These are phyloP conservation scores for Hypoxylon sp. DNA, from an alignment of 2,329 filamentous ascomycete species.

Conservation along the genomic window DNA sequence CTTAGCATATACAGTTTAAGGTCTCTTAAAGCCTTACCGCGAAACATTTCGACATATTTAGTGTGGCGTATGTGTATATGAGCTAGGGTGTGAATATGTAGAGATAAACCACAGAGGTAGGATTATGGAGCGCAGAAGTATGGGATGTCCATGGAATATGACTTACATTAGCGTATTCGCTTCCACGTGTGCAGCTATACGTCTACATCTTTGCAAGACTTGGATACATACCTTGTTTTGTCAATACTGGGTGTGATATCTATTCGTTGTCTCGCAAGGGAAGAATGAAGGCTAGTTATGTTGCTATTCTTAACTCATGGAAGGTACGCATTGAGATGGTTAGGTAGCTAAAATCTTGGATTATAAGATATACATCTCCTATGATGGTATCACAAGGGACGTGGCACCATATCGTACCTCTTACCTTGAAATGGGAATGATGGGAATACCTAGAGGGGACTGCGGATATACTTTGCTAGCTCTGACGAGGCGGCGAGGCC, in stretches of 20 bases:
- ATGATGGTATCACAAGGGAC: constrained; percentile 3
- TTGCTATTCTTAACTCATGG: neutral
- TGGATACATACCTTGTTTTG: neutral
- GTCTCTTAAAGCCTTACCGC: neutral
- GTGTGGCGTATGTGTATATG: neutral
- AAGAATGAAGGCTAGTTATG: neutral
- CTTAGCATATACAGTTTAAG: no score
- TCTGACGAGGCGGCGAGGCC: neutral
- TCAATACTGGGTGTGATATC: neutral
- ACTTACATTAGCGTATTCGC: neutral
- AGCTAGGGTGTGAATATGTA: neutral
- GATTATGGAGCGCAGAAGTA: neutral
- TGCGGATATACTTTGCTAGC: neutral
- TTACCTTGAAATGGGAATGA: neutral
- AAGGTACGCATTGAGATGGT: neutral
- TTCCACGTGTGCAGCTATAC: constrained; percentile 4
- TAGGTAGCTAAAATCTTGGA: neutral
- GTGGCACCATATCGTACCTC: constrained; percentile 7
- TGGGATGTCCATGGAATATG: constrained; percentile 1
- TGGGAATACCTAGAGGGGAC: neutral
- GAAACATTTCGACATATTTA: neutral
- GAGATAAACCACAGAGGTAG: neutral
- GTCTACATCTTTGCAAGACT: neutral
- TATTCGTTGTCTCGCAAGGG: neutral
- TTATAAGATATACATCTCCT: neutral